A percentile compares a stretch with the other conserved stretches of the same genome.
Evolutionary conservation across 225 moss, liverwort and hornwort species (phyloP).

Genomic region (Marchantia paleacea): DNA sequence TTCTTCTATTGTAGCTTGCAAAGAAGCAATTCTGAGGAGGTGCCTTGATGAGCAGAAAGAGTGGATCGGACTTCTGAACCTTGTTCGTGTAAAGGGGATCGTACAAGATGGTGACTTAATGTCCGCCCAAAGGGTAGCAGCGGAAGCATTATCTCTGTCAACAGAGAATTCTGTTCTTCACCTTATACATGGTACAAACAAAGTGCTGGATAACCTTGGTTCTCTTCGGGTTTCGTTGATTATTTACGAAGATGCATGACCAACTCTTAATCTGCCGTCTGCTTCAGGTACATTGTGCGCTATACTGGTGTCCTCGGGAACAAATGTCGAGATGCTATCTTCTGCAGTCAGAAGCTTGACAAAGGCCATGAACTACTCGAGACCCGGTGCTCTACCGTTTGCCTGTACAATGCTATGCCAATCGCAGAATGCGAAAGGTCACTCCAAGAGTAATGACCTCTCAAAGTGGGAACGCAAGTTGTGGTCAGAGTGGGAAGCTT

Average conservation of each 20-base stretch:
- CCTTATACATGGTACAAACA: conserved; percentile 70
- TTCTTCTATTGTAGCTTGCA: conserved; percentile 45
- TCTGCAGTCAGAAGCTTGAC: conserved; percentile 68
- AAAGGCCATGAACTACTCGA: conserved; percentile 55
- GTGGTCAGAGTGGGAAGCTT: conserved; percentile 69
- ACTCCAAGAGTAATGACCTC: conserved; percentile 45
- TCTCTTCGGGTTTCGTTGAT: not conserved
- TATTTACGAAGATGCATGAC: too few species aligned
- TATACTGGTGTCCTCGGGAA: conserved; percentile 52
- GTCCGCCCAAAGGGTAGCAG: conserved; percentile 75
- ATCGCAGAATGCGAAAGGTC: conserved; percentile 49
- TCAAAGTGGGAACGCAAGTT: conserved; percentile 73
- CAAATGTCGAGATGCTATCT: conserved; percentile 48
- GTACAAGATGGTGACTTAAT: conserved; percentile 53
- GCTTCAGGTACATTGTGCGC: conserved; percentile 77
- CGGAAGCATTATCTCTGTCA: conserved; percentile 52
- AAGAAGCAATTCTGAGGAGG: conserved; percentile 50
- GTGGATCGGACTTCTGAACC: conserved; percentile 63
- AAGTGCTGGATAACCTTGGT: not conserved
- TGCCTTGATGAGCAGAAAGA: conserved; percentile 31
- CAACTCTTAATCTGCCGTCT: not conserved
- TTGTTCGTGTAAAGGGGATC: conserved; percentile 55
- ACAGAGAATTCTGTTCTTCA: conserved; percentile 63
- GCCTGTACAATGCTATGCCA: conserved; percentile 70
- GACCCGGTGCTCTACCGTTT: conserved; percentile 44